These are phyloP conservation scores for Xylariaceae sp. DNA, from an alignment of 2,329 filamentous ascomycete species.

Conservation along the genomic window DNA sequence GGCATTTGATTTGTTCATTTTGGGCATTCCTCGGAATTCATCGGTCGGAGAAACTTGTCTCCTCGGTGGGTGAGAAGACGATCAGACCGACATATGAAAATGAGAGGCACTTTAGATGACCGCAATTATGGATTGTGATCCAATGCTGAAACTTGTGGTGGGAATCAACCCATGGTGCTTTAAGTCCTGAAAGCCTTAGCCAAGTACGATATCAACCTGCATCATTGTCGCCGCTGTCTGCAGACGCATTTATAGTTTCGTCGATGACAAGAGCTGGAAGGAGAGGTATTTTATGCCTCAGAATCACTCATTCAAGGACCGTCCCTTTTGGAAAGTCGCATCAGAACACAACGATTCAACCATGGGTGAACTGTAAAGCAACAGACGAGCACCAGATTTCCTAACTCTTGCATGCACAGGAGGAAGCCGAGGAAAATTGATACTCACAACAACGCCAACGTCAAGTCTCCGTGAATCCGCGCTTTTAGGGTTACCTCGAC, in stretches of 20 bases:
- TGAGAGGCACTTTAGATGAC: no score
- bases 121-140: no score
- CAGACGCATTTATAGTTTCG: no score
- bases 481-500: constrained; percentile 83
- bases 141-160: not conserved
- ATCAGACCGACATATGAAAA: no score
- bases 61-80: no score
- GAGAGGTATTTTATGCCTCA: not conserved
- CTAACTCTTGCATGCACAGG: not conserved
- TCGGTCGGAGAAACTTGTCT: no score
- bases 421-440: constrained; percentile 5
- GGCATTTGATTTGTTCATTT: no score
- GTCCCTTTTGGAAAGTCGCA: not conserved
- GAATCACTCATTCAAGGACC: not conserved
- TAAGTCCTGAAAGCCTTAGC: not conserved
- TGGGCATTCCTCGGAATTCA: no score
- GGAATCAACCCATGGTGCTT: not conserved
- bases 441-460: constrained; percentile 61
- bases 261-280: no score
- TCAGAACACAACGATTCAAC: not conserved
- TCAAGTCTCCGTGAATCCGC: constrained; percentile 78
- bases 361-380: no score
- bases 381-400: no score
- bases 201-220: not conserved
- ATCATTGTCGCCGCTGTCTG: no score